phyloP scores from a whole-genome alignment of 2,329 filamentous ascomycete genomes.

The Pseudopithomyces chartarum region DNA sequence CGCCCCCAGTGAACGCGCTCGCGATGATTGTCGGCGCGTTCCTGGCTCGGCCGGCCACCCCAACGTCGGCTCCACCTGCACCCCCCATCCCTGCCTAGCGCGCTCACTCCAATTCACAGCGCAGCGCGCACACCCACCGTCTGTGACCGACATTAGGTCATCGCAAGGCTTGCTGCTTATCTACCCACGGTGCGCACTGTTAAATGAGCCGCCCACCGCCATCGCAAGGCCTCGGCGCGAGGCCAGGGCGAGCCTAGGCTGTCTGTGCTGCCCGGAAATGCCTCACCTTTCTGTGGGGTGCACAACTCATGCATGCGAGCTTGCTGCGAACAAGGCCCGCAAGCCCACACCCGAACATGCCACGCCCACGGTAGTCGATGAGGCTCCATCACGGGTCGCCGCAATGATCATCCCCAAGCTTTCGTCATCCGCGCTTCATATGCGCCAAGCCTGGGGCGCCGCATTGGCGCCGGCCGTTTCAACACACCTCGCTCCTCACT shows the following conservation, averaged over 20 bases:
- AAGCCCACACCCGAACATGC: neutral
- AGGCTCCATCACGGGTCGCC: neutral
- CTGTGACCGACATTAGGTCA: conserved; percentile 4
- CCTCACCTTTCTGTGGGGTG: neutral
- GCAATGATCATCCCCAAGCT: conserved; percentile 7
- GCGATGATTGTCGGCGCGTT: neutral
- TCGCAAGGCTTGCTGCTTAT: conserved; percentile 1
- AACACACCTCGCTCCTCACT: neutral
- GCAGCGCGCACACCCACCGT: neutral
- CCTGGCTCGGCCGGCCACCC: conserved; percentile 1
- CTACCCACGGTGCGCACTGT: too few relatives aligned
- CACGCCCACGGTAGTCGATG: neutral
- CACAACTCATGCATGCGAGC: conserved; percentile 1
- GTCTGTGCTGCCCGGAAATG: neutral
- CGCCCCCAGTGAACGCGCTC: neutral
- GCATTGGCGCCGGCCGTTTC: conserved; percentile 4
- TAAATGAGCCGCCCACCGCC: conserved; percentile 2
- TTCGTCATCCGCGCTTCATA: conserved; percentile 6
- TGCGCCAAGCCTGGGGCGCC: conserved; percentile 5
- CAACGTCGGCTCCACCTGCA: conserved; percentile 5
- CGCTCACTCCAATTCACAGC: neutral
- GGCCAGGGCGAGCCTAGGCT: neutral
- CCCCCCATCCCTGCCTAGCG: neutral
- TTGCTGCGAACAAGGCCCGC: neutral
- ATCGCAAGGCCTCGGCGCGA: conserved; percentile 1